These are phyloP conservation scores for Penicillium digitatum DNA, from an alignment of 2,329 filamentous ascomycete species.

Conservation along the genomic window DNA sequence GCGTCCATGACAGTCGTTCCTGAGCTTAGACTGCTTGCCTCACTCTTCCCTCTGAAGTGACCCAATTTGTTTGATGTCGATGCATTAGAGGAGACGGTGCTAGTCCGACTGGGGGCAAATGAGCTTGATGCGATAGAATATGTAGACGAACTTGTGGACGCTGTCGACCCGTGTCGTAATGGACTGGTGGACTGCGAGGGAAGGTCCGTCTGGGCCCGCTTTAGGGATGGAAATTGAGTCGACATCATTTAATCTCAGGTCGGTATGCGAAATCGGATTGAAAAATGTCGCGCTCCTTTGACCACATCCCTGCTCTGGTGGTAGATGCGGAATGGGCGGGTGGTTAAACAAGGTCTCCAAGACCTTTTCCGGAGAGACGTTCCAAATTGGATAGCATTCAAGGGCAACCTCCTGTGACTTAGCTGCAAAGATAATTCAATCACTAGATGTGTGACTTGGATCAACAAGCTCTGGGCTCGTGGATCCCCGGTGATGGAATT, in stretches of 20 bases:
- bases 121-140: conserved; percentile 50
- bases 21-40: conserved; percentile 57
- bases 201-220: conserved; percentile 40
- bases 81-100: conserved; percentile 68
- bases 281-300: conserved; percentile 29
- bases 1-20: conserved; percentile 23
- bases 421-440: neutral
- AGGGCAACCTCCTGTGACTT: conserved; percentile 8
- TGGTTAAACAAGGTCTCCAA: conserved; percentile 6
- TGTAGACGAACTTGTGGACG: conserved; percentile 53
- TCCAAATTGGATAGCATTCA: neutral
- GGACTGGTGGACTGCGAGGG: conserved; percentile 45
- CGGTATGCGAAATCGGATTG: conserved; percentile 31
- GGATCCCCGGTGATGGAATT: conserved; percentile 19
- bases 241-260: conserved; percentile 37
- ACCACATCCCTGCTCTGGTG: conserved; percentile 40
- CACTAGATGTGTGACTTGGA: neutral
- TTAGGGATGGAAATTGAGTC: conserved; percentile 35
- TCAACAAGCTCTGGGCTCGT: neutral
- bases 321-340: conserved; percentile 24
- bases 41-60: conserved; percentile 73
- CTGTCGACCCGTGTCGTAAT: conserved; percentile 52
- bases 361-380: neutral
- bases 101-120: conserved; percentile 56
- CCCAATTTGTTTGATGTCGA: conserved; percentile 53